phyloP scores from a whole-genome alignment of 768 basidiomycete species.

The Naganishia onofrii region DNA sequence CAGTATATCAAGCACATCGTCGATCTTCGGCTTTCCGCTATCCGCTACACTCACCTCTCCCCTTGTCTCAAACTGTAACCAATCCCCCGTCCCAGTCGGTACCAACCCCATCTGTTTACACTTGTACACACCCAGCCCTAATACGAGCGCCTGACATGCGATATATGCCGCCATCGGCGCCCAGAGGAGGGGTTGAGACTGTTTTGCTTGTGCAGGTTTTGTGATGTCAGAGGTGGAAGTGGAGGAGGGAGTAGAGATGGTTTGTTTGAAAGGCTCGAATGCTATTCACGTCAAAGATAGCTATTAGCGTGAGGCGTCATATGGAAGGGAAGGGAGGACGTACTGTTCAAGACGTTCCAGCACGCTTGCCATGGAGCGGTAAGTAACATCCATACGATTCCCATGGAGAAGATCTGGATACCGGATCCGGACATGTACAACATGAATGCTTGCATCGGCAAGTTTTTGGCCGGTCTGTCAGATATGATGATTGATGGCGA shows the following conservation, averaged over 20 bases:
- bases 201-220: conserved; percentile 30
- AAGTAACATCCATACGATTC: conserved; percentile 90
- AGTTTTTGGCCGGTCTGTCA: conserved; percentile 69
- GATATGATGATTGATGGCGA: neutral
- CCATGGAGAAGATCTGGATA: conserved; percentile 94
- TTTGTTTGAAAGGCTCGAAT: conserved; percentile 27
- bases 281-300: neutral
- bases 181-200: conserved; percentile 30
- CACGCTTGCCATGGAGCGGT: conserved; percentile 81
- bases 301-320: neutral
- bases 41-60: conserved; percentile 63
- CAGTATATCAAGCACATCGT: neutral
- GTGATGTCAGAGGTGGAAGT: conserved; percentile 1
- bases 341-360: conserved; percentile 72
- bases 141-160: conserved; percentile 51
- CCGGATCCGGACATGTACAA: conserved; percentile 96
- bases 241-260: conserved; percentile 1
- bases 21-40: neutral
- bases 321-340: conserved; percentile 40
- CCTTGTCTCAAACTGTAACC: conserved; percentile 87
- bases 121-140: conserved; percentile 86
- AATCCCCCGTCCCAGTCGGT: conserved; percentile 86
- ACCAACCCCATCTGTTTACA: conserved; percentile 87
- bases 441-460: conserved; percentile 98
- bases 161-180: conserved; percentile 47